Base-by-base conservation (phyloP, 2,329 filamentous ascomycete species). In the Xylariomycetidae sp. region DNA sequence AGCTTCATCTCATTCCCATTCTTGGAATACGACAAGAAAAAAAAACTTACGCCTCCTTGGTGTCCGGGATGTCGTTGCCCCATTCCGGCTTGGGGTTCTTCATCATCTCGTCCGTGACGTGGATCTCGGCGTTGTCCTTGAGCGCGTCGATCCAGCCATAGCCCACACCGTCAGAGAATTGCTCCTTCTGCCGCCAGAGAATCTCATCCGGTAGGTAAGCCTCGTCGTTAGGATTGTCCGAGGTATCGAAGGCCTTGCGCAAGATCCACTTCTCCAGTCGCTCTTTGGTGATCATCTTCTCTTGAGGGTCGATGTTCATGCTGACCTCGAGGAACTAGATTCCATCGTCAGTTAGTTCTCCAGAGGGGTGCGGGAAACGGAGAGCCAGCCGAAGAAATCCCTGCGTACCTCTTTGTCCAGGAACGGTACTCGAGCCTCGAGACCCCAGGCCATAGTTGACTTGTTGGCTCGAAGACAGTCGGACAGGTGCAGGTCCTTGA, bases 391-490 rank as follows among this genome's bases (percentile, higher is more conserved):
- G 13, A 13, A 4, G 22, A 10, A 14, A 17, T 27, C n/a, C n/a
- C n/a, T 16, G 54, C 65, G 56, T 55, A 80, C 76, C 67, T 88
- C 70, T 74, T 96, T 97, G 69, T 98, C 92, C 43, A 98, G 70
- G 78, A 98, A 98, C 4, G 92, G 92, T 41, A 98, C 92, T 58
- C 92, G 88, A 27, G 94, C 92, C 70, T 98, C 92, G 20, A 98
- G 79, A 57, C 92, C 92, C 92, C 92, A 98, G 5, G 92, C 92
- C 6, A 88, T 89, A 13, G 92, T 98, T 23, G 90, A 97, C 74
- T 98, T 98, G 84, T 98, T 98, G 62, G 92, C 92, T 53, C 92
- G 83, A 54, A 98, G 74, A 66, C 92, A 97, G 64, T 98, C 92
- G n/a, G 89, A 80, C 46, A 95, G 69, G 59, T 98, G 92, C 48